Conservation (phyloP, 2,329 filamentous ascomycete genomes). For the Mollisiaceae sp. region DNA sequence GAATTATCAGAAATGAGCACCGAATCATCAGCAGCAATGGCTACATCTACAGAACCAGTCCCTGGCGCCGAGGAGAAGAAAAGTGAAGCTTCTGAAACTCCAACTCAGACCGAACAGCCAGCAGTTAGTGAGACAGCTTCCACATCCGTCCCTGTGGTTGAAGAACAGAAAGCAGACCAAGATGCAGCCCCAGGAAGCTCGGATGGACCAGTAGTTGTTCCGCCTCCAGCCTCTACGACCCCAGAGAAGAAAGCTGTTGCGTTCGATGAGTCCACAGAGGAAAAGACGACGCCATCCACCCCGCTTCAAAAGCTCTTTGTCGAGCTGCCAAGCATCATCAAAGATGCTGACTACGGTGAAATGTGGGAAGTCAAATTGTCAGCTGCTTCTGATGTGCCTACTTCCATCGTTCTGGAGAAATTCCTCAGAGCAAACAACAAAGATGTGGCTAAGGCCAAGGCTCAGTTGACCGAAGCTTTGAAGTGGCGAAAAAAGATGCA, state of each 20-base stretch:
- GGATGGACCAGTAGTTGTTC: not conserved
- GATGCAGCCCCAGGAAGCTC: not conserved
- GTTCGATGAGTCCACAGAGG: constrained; percentile 11
- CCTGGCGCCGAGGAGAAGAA: constrained; percentile 26
- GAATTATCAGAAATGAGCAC: constrained; percentile 28
- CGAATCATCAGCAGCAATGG: constrained; percentile 31
- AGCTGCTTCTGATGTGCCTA: constrained; percentile 65
- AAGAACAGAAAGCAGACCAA: constrained; percentile 16
- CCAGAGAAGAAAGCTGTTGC: not conserved
- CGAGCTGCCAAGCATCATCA: constrained; percentile 62
- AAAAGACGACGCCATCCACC: constrained; percentile 22
- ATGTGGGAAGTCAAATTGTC: constrained; percentile 83
- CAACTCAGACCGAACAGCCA: constrained; percentile 8
- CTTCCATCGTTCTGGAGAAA: constrained; percentile 87
- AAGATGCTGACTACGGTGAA: constrained; percentile 67
- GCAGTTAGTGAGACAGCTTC: constrained; percentile 11
- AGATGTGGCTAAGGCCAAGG: constrained; percentile 73
- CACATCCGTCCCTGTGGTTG: constrained; percentile 15
- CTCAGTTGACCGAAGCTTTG: constrained; percentile 79
- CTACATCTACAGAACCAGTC: constrained; percentile 23
- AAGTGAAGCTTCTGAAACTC: constrained; percentile 22
- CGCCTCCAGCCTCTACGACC: not conserved
- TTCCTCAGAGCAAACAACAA: constrained; percentile 89
- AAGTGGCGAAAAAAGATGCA: constrained; percentile 82
- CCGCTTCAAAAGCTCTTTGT: constrained; percentile 61